Base-by-base conservation (phyloP, 345 rosid genomes). In the Aquilaria yunnanensis region DNA sequence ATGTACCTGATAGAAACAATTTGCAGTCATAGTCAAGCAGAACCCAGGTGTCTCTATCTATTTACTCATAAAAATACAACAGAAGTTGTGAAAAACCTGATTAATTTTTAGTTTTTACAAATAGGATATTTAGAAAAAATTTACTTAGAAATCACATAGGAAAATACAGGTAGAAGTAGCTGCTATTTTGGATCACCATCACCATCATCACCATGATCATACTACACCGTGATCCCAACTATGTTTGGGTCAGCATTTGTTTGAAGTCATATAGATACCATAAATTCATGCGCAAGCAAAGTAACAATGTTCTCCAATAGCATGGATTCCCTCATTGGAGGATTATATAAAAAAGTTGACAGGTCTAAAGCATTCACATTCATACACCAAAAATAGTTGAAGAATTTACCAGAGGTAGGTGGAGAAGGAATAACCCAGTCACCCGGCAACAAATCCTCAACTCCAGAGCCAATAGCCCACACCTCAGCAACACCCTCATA, bases 401-500 rank as follows among this genome's bases (percentile, higher is more conserved):
- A 12, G 10, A 47, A 61, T 50, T 5, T 78, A 85, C 97, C 97
- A 37, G 78, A 88, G 60, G 96, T 76, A 1, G 88, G 97, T 14
- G 97, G 98, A 56, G 86, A 93, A 3, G 94, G 89, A 64, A 93
- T 88, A 66, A 88, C 97, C 88, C 82, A 75, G 70, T 93, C 97
- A 30, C 97, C 97, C 0, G 86, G 89, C 0, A 79, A 72, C 50
- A 93, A 55, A 70, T 60, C 76, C 68, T 68, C 79, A 29, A 93
- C 97, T 11, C 67, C 84, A 43, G 94, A 78, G 34, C 96, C 97
- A 47, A 88, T 82, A 30, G 81, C 75, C 65, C 80, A 75, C 1
- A 93, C 92, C 79, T 90, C 77, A 0, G 97, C 98, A 56, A 93
- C 97, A 55, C 98, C 97, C 69, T 90, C 95, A 65, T 90, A 83